Evolutionary conservation across 208 protist species (phyloP).

Genomic region (Phytomonas francai): DNA sequence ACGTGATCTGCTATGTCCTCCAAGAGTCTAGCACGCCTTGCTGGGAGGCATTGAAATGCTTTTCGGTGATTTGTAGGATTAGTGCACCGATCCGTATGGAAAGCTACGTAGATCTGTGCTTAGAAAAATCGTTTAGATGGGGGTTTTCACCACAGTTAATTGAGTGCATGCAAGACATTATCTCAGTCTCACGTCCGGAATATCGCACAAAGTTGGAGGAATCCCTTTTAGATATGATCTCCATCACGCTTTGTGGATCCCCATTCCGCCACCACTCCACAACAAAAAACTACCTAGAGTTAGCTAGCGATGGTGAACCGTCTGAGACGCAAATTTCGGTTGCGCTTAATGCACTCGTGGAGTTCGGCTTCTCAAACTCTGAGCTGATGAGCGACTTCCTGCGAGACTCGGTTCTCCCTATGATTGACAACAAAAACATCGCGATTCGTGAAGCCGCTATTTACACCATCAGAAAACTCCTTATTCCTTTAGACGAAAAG

Average conservation of each 20-base stretch:
- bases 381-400: constrained; percentile 87
- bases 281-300: constrained; percentile 10
- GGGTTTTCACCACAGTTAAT: constrained; percentile 78
- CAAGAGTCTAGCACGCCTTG: constrained; percentile 48
- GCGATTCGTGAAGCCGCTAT: constrained; percentile 74
- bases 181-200: constrained; percentile 38
- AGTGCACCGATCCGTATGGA: constrained; percentile 52
- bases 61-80: constrained; percentile 48
- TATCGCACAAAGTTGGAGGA: constrained; percentile 70
- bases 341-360: constrained; percentile 72
- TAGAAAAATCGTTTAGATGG: constrained; percentile 77
- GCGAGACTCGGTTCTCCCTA: constrained; percentile 76
- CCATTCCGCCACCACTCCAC: constrained; percentile 68
- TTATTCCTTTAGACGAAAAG: constrained; percentile 63
- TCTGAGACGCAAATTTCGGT: constrained; percentile 66
- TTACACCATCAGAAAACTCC: constrained; percentile 70
- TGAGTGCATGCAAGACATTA: constrained; percentile 77
- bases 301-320: constrained; percentile 24
- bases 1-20: constrained; percentile 37
- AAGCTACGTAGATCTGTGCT: constrained; percentile 58
- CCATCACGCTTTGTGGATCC: constrained; percentile 76
- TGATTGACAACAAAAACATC: constrained; percentile 67
- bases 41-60: constrained; percentile 73
- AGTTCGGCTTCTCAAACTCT: constrained; percentile 86
- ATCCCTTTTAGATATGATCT: constrained; percentile 84